Evolutionary conservation across 306 rosid species (phyloP).

Genomic region (Rosa multiflora): DNA sequence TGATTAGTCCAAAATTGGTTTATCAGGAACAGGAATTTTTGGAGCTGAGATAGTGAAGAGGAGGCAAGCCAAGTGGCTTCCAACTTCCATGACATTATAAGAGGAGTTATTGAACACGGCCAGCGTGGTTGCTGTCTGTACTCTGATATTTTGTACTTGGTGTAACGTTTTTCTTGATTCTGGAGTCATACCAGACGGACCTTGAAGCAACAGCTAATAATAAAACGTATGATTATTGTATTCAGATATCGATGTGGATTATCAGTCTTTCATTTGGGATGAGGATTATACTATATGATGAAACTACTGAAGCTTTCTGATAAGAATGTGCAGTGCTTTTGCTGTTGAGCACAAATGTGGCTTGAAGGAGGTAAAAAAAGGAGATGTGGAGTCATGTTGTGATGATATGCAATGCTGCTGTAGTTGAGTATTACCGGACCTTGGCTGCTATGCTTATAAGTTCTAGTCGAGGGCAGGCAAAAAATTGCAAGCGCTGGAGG

Average conservation of each 20-base stretch:
- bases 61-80: background rate
- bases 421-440: constrained; percentile 21
- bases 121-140: background rate
- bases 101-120: no score
- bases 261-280: background rate
- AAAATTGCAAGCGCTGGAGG: no score
- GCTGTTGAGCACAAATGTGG: no score
- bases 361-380: no score
- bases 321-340: no score
- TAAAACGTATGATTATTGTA: background rate
- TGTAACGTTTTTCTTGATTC: background rate
- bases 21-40: background rate
- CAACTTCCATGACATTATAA: background rate
- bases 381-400: no score
- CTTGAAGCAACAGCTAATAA: background rate
- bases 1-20: background rate
- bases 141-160: background rate
- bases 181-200: background rate
- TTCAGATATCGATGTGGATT: background rate
- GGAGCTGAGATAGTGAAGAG: background rate
- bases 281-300: background rate
- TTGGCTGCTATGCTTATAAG: constrained; percentile 14
- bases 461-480: no score
- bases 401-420: no score
- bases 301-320: no score